phyloP scores from a whole-genome alignment of 2,329 filamentous ascomycete species.

The Botrytis tulipae region DNA sequence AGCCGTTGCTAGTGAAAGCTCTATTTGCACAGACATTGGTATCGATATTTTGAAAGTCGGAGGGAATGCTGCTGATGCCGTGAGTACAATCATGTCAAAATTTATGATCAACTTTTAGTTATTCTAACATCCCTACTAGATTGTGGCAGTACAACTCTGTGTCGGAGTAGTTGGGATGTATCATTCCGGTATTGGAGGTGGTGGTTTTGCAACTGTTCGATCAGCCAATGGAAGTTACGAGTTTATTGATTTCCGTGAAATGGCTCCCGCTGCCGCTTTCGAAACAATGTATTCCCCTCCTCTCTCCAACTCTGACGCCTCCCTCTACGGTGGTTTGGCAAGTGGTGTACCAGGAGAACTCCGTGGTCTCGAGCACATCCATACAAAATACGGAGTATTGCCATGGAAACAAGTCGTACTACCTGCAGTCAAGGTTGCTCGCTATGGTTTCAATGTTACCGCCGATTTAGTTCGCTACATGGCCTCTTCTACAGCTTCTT shows the following conservation, averaged over 20 bases:
- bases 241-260: conserved; percentile 68
- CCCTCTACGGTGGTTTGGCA: conserved; percentile 57
- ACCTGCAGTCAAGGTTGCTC: conserved; percentile 59
- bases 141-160: conserved; percentile 53
- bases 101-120: background rate
- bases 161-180: conserved; percentile 55
- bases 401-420: conserved; percentile 55
- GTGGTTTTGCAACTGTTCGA: conserved; percentile 65
- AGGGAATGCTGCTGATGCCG: conserved; percentile 56
- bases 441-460: conserved; percentile 59
- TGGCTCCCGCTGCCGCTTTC: conserved; percentile 58
- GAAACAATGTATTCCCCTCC: conserved; percentile 63
- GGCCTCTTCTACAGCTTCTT: conserved; percentile 40
- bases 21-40: conserved; percentile 68
- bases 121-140: conserved; percentile 36
- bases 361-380: conserved; percentile 40
- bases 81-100: conserved; percentile 20
- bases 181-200: conserved; percentile 62
- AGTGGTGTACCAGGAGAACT: conserved; percentile 53
- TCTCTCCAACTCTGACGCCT: conserved; percentile 47
- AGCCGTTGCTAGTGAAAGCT: conserved; percentile 68
- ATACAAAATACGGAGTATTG: conserved; percentile 50
- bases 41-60: conserved; percentile 59
- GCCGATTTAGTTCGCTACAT: conserved; percentile 64
- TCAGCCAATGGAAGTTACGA: conserved; percentile 60